Conservation (phyloP, 2,329 filamentous ascomycete species). For the Plectosphaerella plurivora region DNA sequence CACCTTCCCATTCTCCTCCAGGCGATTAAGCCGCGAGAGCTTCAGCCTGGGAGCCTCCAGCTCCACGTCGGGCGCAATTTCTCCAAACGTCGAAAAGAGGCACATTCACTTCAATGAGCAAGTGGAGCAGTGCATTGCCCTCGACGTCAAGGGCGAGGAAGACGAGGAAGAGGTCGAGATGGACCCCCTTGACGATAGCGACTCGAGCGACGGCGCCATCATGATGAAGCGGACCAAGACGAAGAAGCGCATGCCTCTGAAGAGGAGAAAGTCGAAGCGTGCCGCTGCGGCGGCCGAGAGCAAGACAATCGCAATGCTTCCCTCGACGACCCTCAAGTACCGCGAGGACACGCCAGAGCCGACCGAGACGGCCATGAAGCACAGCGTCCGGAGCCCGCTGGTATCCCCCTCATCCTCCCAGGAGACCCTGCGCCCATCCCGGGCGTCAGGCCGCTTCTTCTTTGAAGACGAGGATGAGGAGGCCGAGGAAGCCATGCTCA, state of each 20-base stretch:
- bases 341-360: conserved; percentile 71
- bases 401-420: conserved; percentile 75
- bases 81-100: conserved; percentile 63
- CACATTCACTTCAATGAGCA: conserved; percentile 97
- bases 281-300: conserved; percentile 55
- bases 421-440: conserved; percentile 72
- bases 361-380: conserved; percentile 57
- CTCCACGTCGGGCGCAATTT: conserved; percentile 64
- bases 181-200: conserved; percentile 45
- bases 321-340: conserved; percentile 83
- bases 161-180: conserved; percentile 58
- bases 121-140: conserved; percentile 91
- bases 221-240: conserved; percentile 72
- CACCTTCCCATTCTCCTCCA: conserved; percentile 59
- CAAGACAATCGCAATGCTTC: conserved; percentile 84
- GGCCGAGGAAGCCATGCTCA: conserved; percentile 40
- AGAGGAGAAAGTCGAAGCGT: conserved; percentile 36
- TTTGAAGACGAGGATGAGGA: conserved; percentile 57
- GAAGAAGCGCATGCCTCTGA: conserved; percentile 51
- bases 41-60: conserved; percentile 62
- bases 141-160: conserved; percentile 79
- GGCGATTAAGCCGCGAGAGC: conserved; percentile 56
- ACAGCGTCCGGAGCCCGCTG: conserved; percentile 46
- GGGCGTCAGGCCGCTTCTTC: conserved; percentile 59
- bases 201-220: conserved; percentile 71